Evolutionary conservation across 805 yeast genomes (phyloP), one percentile per base, ranked within the genome.

Genomic region (Myxozyma sirexii): DNA sequence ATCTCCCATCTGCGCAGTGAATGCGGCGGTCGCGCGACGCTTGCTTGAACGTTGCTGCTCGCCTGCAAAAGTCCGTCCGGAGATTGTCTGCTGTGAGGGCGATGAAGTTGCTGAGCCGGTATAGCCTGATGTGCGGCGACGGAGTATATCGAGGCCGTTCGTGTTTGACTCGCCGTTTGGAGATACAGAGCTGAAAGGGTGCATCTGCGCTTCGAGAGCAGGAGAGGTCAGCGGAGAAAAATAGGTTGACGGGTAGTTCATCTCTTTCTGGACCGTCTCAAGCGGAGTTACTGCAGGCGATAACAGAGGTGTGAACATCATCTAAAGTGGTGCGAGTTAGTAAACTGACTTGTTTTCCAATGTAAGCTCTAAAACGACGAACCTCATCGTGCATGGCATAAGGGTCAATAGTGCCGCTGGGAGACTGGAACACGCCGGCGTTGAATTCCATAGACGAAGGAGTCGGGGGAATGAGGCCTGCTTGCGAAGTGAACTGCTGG

Each of bases 211-310:
- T 35, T 57, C 61, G 6, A 66, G 59, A 13, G 68, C 69, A 4
- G 69, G 69, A 19, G 69, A 67, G 1, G 69, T 62, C 38, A 66
- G 54, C 24, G 68, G 68, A 24, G 57, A 49, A 53, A 66, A 65
- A 45, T 65, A 65, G 4, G 57, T 10, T 1, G 62, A 38, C 10
- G 57, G 37, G 50, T 55, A 61, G 43, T 19, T 24, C 23, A 52
- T 42, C 17, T 60, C 64, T n/a, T 49, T 46, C 23, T 41, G 47
- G 21, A 56, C 42, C 12, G 59, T n/a, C 4, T 75, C 90, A 67
- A 80, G 67, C 0, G 90, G 90, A 2, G 90, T 83, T 15, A 84
- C 87, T 8, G 88, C 85, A 0, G 96, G 96, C 1, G 92, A 86
- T 1, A 86, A 82, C 61, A 88, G 76, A 0, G 96, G 94, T 1